These are phyloP conservation scores for Pleurotus salmoneostramineus DNA, from an alignment of 768 basidiomycete species.

Conservation along the genomic window DNA sequence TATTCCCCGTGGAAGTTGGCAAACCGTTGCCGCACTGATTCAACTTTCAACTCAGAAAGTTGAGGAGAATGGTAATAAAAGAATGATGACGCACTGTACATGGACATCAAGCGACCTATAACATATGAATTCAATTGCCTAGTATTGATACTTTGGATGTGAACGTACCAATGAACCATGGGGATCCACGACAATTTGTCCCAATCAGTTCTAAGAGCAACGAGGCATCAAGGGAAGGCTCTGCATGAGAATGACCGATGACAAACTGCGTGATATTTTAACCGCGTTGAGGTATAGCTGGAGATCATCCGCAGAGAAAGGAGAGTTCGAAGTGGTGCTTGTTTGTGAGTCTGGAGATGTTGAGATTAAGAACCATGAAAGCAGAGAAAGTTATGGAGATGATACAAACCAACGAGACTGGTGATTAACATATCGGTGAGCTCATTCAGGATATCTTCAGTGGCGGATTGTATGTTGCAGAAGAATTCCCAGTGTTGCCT, in stretches of 20 bases:
- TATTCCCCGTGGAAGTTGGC: slow-evolving; percentile 39
- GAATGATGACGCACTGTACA: not conserved
- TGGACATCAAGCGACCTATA: slow-evolving; percentile 10
- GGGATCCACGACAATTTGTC: slow-evolving; percentile 3
- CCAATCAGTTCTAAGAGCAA: slow-evolving; percentile 1
- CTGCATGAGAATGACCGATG: no score
- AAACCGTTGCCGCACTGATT: slow-evolving; percentile 28
- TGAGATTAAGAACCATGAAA: not conserved
- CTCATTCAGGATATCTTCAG: slow-evolving; percentile 13
- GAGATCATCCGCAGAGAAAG: slow-evolving; percentile 10
- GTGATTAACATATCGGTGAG: slow-evolving; percentile 21
- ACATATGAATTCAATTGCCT: not conserved
- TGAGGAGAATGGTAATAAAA: no score
- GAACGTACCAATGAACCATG: slow-evolving; percentile 12
- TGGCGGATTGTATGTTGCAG: slow-evolving; percentile 21
- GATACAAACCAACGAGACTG: slow-evolving; percentile 9
- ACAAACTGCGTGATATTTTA: slow-evolving; percentile 8
- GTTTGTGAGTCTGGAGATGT: slow-evolving; percentile 8
- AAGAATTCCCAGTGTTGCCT: slow-evolving; percentile 16
- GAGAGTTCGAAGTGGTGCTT: not conserved
- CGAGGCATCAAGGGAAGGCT: slow-evolving; percentile 12
- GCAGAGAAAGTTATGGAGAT: not conserved
- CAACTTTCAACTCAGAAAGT: no score
- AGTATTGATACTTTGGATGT: not conserved
- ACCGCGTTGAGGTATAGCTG: not conserved